A percentile compares a stretch with the other conserved stretches of the same genome.
These are phyloP conservation scores for Pseudozyma sp. DNA, from an alignment of 1,284 basidiomycete genomes.

Conservation along the genomic window DNA sequence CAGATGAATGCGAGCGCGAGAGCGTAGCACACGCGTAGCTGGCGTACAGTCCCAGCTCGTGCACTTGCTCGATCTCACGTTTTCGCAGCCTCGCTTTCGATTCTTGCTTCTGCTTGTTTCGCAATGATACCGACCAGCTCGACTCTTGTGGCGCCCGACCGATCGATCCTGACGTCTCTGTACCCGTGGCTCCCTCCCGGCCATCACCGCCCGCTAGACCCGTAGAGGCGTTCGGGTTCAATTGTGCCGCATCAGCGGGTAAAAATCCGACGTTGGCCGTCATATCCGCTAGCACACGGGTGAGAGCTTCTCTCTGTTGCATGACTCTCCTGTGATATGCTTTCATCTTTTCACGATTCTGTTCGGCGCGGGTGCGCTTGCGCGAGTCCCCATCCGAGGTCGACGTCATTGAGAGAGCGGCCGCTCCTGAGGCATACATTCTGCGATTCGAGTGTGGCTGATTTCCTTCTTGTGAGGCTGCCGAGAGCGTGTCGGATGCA, in stretches of 20 bases:
- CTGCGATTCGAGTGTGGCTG: conserved; percentile 14
- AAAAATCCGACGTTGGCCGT: conserved; percentile 24
- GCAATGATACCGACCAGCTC: conserved; percentile 26
- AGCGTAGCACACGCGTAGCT: conserved; percentile 13
- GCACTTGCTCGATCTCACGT: conserved; percentile 45
- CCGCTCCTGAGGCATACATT: conserved; percentile 5
- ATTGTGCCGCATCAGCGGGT: conserved; percentile 1
- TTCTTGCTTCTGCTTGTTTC: conserved; percentile 48
- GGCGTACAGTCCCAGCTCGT: conserved; percentile 31
- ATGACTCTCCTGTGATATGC: conserved; percentile 44
- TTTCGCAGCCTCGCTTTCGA: conserved; percentile 41
- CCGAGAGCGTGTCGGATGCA: conserved; percentile 1
- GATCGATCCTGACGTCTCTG: conserved; percentile 1
- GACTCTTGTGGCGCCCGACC: conserved; percentile 14
- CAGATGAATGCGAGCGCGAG: neutral
- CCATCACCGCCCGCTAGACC: neutral
- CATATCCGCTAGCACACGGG: conserved; percentile 29
- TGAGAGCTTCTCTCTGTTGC: conserved; percentile 44
- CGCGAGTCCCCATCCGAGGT: conserved; percentile 23
- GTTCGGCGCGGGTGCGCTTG: conserved; percentile 37
- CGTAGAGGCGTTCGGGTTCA: neutral
- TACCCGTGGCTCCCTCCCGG: neutral
- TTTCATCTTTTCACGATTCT: conserved; percentile 52
- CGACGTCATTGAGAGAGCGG: conserved; percentile 16
- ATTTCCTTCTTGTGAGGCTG: conserved; percentile 6